Conservation (phyloP, 352 stramenopile genomes). For the Phytophthora chlamydospora region DNA sequence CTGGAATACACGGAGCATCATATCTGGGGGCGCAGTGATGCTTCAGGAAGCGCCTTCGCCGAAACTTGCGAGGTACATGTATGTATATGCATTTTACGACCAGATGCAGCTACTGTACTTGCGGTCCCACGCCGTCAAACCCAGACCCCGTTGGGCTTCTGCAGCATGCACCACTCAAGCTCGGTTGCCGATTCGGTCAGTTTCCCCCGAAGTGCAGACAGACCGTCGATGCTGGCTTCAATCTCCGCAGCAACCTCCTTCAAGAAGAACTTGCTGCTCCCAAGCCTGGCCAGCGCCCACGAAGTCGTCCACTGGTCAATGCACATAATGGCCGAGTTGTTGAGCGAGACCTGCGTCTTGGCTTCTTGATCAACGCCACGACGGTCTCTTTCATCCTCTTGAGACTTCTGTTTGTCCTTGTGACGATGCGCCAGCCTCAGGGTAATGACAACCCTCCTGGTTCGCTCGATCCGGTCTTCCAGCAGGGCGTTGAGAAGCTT, state of each 20-base stretch:
- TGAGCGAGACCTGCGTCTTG: slow-evolving; percentile 13
- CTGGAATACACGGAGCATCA: too few species aligned
- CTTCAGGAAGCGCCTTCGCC: too few species aligned
- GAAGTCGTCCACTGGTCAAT: slow-evolving; percentile 17
- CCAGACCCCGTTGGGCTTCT: slow-evolving; percentile 16
- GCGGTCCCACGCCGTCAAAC: neutral
- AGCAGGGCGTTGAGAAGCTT: slow-evolving; percentile 28
- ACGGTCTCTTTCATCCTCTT: slow-evolving; percentile 8
- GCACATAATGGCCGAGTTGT: slow-evolving; percentile 11
- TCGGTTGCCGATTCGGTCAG: slow-evolving; percentile 8
- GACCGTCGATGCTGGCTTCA: neutral
- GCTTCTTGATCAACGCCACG: slow-evolving; percentile 9
- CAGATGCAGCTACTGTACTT: too few species aligned
- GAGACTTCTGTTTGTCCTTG: slow-evolving; percentile 12
- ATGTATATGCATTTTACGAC: too few species aligned
- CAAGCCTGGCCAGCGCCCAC: slow-evolving; percentile 19
- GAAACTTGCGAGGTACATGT: too few species aligned
- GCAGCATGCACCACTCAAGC: slow-evolving; percentile 9
- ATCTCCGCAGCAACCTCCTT: slow-evolving; percentile 3
- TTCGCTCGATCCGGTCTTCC: slow-evolving; percentile 22
- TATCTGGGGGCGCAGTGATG: too few species aligned
- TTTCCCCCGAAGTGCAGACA: slow-evolving; percentile 4
- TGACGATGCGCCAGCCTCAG: slow-evolving; percentile 6
- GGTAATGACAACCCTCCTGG: slow-evolving; percentile 12
- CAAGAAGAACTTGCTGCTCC: slow-evolving; percentile 22